These are phyloP conservation scores for Flaveria floridana DNA, from an alignment of 140 eudicot genomes.

Conservation along the genomic window DNA sequence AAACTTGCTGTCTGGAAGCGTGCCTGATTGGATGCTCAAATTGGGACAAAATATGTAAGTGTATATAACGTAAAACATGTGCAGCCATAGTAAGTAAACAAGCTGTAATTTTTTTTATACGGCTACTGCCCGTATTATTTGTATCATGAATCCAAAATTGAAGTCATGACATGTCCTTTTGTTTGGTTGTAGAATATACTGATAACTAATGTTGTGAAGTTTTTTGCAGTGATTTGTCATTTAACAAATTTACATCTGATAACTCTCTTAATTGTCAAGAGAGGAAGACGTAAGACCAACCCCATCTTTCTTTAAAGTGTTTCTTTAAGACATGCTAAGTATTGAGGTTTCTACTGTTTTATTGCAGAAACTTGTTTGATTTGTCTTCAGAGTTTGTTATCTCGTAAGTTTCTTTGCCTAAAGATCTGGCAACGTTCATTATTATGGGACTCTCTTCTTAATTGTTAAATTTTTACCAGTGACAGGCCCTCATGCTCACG, in stretches of 20 bases:
- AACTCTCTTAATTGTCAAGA: slow-evolving; percentile 36
- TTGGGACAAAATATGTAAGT: slow-evolving; percentile 43
- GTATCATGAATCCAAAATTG: background rate
- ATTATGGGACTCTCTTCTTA: background rate
- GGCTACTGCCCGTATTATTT: background rate
- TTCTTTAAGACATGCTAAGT: background rate
- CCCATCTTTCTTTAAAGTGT: background rate
- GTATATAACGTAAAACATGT: background rate
- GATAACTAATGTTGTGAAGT: slow-evolving; percentile 16
- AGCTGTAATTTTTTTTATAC: background rate
- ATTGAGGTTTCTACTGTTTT: background rate
- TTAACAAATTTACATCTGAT: slow-evolving; percentile 50
- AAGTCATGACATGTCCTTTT: background rate
- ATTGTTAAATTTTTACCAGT: slow-evolving; percentile 36
- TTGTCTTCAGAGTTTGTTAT: slow-evolving; percentile 38
- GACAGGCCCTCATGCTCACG: slow-evolving; percentile 50
- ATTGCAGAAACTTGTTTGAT: slow-evolving; percentile 60
- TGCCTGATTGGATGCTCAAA: slow-evolving; percentile 60
- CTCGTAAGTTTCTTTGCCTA: slow-evolving; percentile 44
- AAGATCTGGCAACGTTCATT: slow-evolving; percentile 19
- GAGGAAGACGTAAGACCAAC: slow-evolving; percentile 44
- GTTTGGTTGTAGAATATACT: slow-evolving; percentile 8
- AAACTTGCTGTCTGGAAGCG: slow-evolving; percentile 51
- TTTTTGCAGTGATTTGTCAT: slow-evolving; percentile 65
- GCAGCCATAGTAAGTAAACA: background rate